Percentiles rank a stretch among this genome's conserved stretches.
phyloP scores from a whole-genome alignment of 2,329 filamentous ascomycete genomes.

The Aureobasidium sp. region DNA sequence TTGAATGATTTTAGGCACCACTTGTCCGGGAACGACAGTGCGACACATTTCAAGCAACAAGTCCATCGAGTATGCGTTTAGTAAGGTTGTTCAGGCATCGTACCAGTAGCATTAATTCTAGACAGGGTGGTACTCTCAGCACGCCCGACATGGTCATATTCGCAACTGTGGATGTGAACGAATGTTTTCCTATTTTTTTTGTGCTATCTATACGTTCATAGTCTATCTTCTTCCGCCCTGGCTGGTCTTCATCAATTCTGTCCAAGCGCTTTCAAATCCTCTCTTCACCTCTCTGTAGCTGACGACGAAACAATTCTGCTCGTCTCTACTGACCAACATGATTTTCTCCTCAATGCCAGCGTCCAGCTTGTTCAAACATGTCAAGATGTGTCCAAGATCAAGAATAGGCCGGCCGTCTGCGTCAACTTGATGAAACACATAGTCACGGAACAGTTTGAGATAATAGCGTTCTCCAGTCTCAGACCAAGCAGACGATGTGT shows the following conservation, averaged over 20 bases:
- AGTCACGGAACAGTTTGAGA: slow-evolving; percentile 91
- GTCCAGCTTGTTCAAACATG: slow-evolving; percentile 85
- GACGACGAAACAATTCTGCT: slow-evolving; percentile 80
- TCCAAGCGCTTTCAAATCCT: slow-evolving; percentile 52
- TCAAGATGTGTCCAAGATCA: slow-evolving; percentile 79
- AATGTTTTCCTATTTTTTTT: slow-evolving; percentile 5
- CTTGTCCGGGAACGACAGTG: no score
- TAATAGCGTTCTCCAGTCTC: slow-evolving; percentile 90
- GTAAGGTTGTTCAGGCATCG: background rate
- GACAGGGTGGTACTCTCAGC: background rate
- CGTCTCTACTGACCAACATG: slow-evolving; percentile 77
- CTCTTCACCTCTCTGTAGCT: slow-evolving; percentile 82
- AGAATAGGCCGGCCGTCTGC: slow-evolving; percentile 72
- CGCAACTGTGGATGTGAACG: background rate
- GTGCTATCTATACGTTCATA: background rate
- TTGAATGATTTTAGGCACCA: no score
- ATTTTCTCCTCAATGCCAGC: slow-evolving; percentile 81
- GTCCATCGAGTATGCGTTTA: background rate
- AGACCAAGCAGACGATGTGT: slow-evolving; percentile 54
- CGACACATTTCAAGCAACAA: no score
- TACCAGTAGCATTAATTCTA: background rate
- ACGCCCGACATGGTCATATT: background rate
- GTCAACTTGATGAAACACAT: slow-evolving; percentile 94
- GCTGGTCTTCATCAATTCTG: slow-evolving; percentile 43
- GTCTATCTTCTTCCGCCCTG: slow-evolving; percentile 13